phyloP scores from a whole-genome alignment of 768 basidiomycete species.

The Agrocybe praecox region DNA sequence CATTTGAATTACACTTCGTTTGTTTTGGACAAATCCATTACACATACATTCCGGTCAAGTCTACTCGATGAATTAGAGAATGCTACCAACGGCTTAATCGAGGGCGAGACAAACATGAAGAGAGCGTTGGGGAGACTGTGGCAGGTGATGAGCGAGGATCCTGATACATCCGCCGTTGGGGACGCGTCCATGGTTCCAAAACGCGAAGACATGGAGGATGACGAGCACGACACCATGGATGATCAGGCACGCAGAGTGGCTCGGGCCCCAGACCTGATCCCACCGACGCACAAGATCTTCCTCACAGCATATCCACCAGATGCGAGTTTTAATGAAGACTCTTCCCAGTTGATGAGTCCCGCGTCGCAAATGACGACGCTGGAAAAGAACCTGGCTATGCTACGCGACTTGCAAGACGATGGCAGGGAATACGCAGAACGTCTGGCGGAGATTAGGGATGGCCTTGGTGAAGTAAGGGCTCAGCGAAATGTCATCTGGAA shows the following conservation, averaged over 20 bases:
- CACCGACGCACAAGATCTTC: conserved; percentile 68
- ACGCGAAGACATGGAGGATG: conserved; percentile 62
- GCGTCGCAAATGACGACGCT: conserved; percentile 70
- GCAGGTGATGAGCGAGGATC: conserved; percentile 79
- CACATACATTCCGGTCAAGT: conserved; percentile 80
- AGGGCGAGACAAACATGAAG: conserved; percentile 75
- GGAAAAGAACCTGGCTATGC: conserved; percentile 71
- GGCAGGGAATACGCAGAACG: conserved; percentile 86
- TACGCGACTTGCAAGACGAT: conserved; percentile 85
- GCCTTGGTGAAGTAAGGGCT: conserved; percentile 70
- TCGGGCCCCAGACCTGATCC: conserved; percentile 69
- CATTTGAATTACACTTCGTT: conserved; percentile 83
- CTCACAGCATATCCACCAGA: conserved; percentile 52
- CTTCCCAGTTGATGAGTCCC: conserved; percentile 63
- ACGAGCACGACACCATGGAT: conserved; percentile 46
- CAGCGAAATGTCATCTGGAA: conserved; percentile 80
- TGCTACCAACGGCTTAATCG: conserved; percentile 81
- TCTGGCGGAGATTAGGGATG: conserved; percentile 81
- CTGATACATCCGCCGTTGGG: conserved; percentile 36
- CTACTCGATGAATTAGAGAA: conserved; percentile 80
- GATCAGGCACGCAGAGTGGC: conserved; percentile 44
- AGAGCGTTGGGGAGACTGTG: conserved; percentile 79
- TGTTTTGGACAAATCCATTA: conserved; percentile 83
- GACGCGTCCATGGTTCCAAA: conserved; percentile 59
- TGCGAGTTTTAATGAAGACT: conserved; percentile 51